Evolutionary conservation across 345 rosid genomes (phyloP), one percentile per base, ranked within the genome.

Genomic region (Populus ilicifolia): DNA sequence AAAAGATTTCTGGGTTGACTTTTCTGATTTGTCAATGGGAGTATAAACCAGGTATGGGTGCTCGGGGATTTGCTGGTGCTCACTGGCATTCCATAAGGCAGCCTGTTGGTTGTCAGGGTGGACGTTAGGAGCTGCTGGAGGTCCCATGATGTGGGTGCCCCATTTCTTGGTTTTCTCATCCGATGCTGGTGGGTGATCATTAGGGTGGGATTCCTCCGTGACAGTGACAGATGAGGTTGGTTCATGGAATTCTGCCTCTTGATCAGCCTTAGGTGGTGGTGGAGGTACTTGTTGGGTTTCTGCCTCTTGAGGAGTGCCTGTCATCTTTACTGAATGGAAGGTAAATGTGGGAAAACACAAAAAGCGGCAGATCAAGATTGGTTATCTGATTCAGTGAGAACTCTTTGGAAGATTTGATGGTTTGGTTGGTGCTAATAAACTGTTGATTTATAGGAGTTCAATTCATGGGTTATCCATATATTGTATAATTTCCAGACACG

Each of bases 91-190:
- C 98, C 99, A 95, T 0, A 82, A 81, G 18, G 99, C 98, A 0
- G 96, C 97, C 77, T 83, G 86, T 78, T 90, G 91, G 84, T 94
- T 94, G 79, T 93, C 98, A 1, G 98, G 98, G 62, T 93, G 98
- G 62, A 85, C 88, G 2, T 83, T 79, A 4, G 98, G 98, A 64
- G 71, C 88, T 0, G 98, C 89, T 0, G 98, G 97, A 50, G 90
- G 82, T 67, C 98, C 98, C 97, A 93, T 94, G 73, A 91, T 69
- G 75, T 90, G 89, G 41, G 96, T 91, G 2, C 46, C 46, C 46
- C 46, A 43, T 43, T 43, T 43, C 87, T 89, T 86, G 36, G 81
- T 46, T 17, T 89, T 89, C 67, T 86, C 88, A 71, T 81, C 78
- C 23, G 87, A 54, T 9, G 82, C 38, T 4, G 83, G 30, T 12